These are phyloP conservation scores for Oryza glaberrima DNA, from an alignment of 176 grass and related monocot genomes.

Conservation along the genomic window DNA sequence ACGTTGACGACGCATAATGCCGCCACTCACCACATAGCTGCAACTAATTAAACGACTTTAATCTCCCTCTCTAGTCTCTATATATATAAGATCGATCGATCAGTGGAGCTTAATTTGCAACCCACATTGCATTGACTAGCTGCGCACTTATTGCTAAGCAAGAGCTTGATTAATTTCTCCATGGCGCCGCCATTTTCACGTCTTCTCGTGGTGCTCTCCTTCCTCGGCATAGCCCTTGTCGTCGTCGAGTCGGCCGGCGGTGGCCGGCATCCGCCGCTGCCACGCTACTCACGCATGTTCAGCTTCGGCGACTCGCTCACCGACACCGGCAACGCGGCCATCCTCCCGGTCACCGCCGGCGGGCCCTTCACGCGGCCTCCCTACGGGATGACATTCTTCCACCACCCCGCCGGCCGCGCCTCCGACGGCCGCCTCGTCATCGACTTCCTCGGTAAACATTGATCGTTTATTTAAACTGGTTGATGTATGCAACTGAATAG, in stretches of 20 bases:
- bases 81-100: too few relatives aligned
- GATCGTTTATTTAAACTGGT: too few relatives aligned
- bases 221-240: background rate
- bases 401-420: constrained; percentile 28
- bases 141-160: too few relatives aligned
- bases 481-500: too few relatives aligned
- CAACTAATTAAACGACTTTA: background rate
- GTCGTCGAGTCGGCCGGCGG: background rate
- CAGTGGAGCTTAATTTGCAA: too few relatives aligned
- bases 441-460: constrained; percentile 36
- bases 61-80: too few relatives aligned
- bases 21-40: background rate
- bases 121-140: too few relatives aligned
- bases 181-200: constrained; percentile 31
- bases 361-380: background rate
- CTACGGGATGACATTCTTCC: constrained; percentile 42
- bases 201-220: background rate
- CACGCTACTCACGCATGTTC: constrained; percentile 5
- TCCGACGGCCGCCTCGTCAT: constrained; percentile 32
- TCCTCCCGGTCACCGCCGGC: background rate
- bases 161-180: background rate
- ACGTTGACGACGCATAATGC: too few relatives aligned
- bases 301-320: constrained; percentile 45
- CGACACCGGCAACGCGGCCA: constrained; percentile 31
- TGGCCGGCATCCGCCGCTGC: background rate